Percentiles rank a stretch among this genome's conserved stretches.
Evolutionary conservation across 164 flowering plant genomes (phyloP).

Genomic region (Kingdonia uniflora): DNA sequence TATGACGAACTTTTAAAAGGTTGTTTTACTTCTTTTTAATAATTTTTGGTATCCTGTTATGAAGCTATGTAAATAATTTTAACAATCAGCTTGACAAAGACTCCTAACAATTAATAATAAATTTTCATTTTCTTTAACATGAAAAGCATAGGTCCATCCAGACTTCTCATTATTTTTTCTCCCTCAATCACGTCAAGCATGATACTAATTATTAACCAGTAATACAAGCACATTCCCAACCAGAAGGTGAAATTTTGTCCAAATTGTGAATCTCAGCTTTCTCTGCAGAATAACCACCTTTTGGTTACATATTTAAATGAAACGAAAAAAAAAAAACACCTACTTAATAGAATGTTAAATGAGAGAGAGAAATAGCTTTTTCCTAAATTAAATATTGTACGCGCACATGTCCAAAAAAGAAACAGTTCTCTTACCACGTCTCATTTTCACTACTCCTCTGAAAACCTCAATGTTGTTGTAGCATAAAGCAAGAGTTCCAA

Average conservation of each 20-base stretch:
- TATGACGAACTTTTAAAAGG: no score
- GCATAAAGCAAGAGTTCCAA: slow-evolving; percentile 91
- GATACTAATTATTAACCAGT: no score
- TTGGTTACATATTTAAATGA: no score
- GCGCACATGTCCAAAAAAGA: neutral
- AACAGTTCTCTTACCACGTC: slow-evolving; percentile 65
- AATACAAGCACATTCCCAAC: neutral
- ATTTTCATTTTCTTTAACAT: no score
- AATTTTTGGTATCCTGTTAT: neutral
- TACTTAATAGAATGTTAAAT: neutral
- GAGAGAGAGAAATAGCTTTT: neutral
- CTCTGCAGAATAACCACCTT: no score
- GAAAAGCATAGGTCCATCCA: no score
- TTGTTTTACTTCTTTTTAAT: no score
- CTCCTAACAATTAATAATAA: no score
- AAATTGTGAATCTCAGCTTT: neutral
- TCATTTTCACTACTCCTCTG: slow-evolving; percentile 89
- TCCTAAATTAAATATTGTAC: neutral
- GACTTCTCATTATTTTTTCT: no score
- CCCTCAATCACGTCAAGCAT: no score
- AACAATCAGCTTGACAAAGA: no score
- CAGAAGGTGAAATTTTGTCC: neutral
- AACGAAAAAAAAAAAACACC: no score
- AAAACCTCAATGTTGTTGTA: slow-evolving; percentile 24
- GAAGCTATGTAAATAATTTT: neutral